Evolutionary conservation across 164 flowering plant genomes (phyloP), one percentile per base, ranked within the genome.

Genomic region (Amborella trichopoda): DNA sequence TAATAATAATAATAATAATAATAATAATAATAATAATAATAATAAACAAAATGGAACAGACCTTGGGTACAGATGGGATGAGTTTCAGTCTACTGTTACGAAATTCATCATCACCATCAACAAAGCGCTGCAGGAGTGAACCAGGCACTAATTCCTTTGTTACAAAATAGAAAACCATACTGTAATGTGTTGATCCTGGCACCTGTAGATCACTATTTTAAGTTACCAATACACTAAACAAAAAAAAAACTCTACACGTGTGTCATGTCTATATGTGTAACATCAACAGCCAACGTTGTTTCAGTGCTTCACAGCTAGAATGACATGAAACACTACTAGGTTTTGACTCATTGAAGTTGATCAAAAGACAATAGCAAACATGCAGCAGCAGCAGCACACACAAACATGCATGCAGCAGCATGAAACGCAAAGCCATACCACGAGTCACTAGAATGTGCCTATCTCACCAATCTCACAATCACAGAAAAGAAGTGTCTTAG

Each of bases 61-160:
- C 99, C 96, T 88, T 93, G 22, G 99, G 96, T 52, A 88, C 96
- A 38, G 91, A 88, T 22, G 99, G 99, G 41, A 93, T 93, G 55
- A 93, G 95, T 73, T 88, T 93, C 58, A 93, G 56, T 64, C 99
- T 74, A 58, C 91, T 83, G 56, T 80, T 93, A 22, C 99, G 85
- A 53, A 88, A 93, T 59, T 93, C 99, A 61, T 88, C 99, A 60
- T 93, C 99, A 32, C 99, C 96, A 65, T 93, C 95, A 52, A 93
- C 94, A 76, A 93, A 93, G 18, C 85, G 82, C 62, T 88, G 95
- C 70, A 93, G 55, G 11, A 93, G 84, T 17, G 99, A 88, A 55
- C 99, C 96, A 30, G 82, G 75, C 28, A 62, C 66, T 52, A 93
- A 61, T 48, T 75, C 71, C 55, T 68, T 77, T 4, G 68, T 67